These are phyloP conservation scores for Apiospora malaysiana DNA, from an alignment of 2,329 filamentous ascomycete genomes.

Conservation along the genomic window DNA sequence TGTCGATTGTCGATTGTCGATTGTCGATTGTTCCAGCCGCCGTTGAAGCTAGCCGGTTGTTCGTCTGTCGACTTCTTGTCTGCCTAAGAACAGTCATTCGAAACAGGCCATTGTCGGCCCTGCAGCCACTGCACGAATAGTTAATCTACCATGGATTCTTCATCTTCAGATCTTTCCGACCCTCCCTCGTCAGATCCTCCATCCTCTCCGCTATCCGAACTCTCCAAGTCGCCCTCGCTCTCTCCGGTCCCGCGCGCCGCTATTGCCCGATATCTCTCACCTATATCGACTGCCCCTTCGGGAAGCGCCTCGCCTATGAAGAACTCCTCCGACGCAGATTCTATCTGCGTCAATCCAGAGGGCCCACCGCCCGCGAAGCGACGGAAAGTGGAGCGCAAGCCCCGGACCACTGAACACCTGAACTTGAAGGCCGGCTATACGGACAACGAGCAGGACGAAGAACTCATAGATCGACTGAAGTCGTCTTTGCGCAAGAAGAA, in stretches of 20 bases:
- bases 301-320: conserved; percentile 60
- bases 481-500: conserved; percentile 83
- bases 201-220: conserved; percentile 60
- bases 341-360: conserved; percentile 53
- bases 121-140: conserved; percentile 5
- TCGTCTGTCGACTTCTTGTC: background rate
- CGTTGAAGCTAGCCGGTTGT: background rate
- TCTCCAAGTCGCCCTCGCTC: conserved; percentile 59
- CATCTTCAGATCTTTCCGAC: conserved; percentile 38
- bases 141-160: conserved; percentile 31
- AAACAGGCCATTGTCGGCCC: conserved; percentile 12
- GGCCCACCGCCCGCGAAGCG: conserved; percentile 77
- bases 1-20: too few relatives aligned
- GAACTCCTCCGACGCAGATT: conserved; percentile 41
- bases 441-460: conserved; percentile 54
- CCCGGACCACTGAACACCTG: conserved; percentile 82
- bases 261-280: conserved; percentile 59
- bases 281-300: conserved; percentile 53
- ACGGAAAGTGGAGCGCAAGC: conserved; percentile 64
- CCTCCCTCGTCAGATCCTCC: conserved; percentile 47
- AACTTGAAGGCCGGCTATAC: conserved; percentile 65
- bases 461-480: conserved; percentile 74
- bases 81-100: background rate
- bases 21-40: conserved; percentile 7
- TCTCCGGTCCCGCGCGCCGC: conserved; percentile 45